Evolutionary conservation across 2,329 filamentous ascomycete species (phyloP).

Genomic region (Cytospora leucostoma): DNA sequence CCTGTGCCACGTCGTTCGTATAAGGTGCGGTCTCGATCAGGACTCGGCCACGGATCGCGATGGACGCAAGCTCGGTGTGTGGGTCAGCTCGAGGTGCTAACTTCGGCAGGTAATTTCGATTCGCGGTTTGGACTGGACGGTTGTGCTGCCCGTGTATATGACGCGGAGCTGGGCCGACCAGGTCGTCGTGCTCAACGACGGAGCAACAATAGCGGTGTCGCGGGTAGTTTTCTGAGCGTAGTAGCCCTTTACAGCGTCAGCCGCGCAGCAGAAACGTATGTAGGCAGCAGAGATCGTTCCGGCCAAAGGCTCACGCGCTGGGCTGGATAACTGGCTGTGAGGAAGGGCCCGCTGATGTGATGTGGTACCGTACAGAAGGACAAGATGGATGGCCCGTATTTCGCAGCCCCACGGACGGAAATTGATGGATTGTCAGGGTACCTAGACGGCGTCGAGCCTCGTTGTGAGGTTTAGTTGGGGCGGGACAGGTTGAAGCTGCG

Average conservation of each 20-base stretch:
- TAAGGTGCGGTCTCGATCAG: conserved; percentile 5
- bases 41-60: conserved; percentile 10
- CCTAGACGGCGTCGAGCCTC: neutral
- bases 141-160: neutral
- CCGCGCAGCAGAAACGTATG: neutral
- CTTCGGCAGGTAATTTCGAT: conserved; percentile 5
- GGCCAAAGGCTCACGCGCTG: conserved; percentile 7
- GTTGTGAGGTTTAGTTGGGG: conserved; percentile 3
- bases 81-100: neutral
- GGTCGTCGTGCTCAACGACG: neutral
- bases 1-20: neutral
- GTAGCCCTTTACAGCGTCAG: neutral
- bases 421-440: conserved; percentile 9
- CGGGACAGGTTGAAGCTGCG: neutral
- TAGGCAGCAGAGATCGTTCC: conserved; percentile 2
- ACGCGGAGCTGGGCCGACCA: neutral
- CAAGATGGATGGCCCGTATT: conserved; percentile 21
- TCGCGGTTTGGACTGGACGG: neutral
- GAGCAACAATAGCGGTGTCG: conserved; percentile 1
- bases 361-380: conserved; percentile 14
- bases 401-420: conserved; percentile 22
- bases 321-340: conserved; percentile 9
- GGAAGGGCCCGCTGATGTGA: conserved; percentile 11
- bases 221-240: neutral
- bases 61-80: conserved; percentile 1